Percentiles rank a stretch among this genome's conserved stretches.
These are phyloP conservation scores for Sugiyamaella neomexicana DNA, from an alignment of 1,139 yeast species.

Conservation along the genomic window DNA sequence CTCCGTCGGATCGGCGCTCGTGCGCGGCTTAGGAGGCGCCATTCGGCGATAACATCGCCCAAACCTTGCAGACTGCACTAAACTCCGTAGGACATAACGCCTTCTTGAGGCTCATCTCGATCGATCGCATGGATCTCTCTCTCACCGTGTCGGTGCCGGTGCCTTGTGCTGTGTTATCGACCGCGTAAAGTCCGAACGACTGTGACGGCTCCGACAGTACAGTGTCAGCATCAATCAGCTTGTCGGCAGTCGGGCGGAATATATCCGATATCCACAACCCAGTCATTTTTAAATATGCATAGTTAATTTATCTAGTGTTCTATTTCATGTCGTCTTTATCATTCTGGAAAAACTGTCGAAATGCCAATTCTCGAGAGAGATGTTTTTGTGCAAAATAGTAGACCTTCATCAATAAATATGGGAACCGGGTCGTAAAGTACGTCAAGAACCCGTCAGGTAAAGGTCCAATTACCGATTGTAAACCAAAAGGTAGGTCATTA, in stretches of 20 bases:
- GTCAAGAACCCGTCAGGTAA: constrained; percentile 80
- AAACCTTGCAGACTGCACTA: neutral
- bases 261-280: too few relatives aligned
- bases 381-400: constrained; percentile 63
- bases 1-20: neutral
- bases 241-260: too few relatives aligned
- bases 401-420: constrained; percentile 71
- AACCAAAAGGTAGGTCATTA: constrained; percentile 74
- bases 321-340: constrained; percentile 18
- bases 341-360: constrained; percentile 51
- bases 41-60: neutral
- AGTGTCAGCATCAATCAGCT: too few relatives aligned
- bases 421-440: constrained; percentile 74
- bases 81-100: neutral
- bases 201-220: too few relatives aligned
- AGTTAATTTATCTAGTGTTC: constrained; percentile 1
- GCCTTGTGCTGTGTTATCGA: too few relatives aligned
- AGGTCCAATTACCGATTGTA: constrained; percentile 65
- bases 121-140: too few relatives aligned
- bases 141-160: too few relatives aligned
- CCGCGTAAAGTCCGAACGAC: too few relatives aligned
- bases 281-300: neutral
- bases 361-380: constrained; percentile 60
- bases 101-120: too few relatives aligned
- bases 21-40: constrained; percentile 2